Evolutionary conservation across 306 rosid genomes (phyloP).

Genomic region (Delonix regia): DNA sequence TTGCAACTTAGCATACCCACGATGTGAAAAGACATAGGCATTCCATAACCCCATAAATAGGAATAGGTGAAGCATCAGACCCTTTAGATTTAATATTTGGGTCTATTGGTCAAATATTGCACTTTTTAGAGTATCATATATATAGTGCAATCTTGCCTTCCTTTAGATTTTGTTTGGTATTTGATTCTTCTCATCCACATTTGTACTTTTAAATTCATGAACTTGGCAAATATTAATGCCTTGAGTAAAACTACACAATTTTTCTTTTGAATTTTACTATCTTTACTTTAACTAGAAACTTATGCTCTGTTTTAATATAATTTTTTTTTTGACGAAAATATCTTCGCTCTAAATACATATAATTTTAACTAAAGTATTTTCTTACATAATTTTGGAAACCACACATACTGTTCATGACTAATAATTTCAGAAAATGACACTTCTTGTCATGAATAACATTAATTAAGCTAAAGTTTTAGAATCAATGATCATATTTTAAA

Average conservation of each 20-base stretch:
- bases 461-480: background rate
- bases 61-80: conserved; percentile 28
- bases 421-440: background rate
- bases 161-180: conserved; percentile 35
- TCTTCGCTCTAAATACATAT: too few relatives aligned
- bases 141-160: background rate
- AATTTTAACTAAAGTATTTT: too few relatives aligned
- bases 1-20: background rate
- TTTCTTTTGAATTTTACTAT: too few relatives aligned
- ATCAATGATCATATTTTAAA: background rate
- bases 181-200: conserved; percentile 40
- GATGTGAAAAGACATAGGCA: background rate
- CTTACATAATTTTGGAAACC: too few relatives aligned
- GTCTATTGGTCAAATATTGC: conserved; percentile 39
- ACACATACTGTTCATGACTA: too few relatives aligned
- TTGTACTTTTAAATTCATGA: too few relatives aligned
- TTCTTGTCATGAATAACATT: background rate
- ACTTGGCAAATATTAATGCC: too few relatives aligned
- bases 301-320: too few relatives aligned
- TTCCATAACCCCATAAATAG: background rate
- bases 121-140: background rate
- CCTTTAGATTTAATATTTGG: conserved; percentile 42
- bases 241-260: too few relatives aligned
- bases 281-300: too few relatives aligned
- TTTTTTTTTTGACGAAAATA: too few relatives aligned